A percentile compares a stretch with the other conserved stretches of the same genome.
Evolutionary conservation across 116 monocot species (phyloP).

Genomic region (Dioscorea cayenensis): DNA sequence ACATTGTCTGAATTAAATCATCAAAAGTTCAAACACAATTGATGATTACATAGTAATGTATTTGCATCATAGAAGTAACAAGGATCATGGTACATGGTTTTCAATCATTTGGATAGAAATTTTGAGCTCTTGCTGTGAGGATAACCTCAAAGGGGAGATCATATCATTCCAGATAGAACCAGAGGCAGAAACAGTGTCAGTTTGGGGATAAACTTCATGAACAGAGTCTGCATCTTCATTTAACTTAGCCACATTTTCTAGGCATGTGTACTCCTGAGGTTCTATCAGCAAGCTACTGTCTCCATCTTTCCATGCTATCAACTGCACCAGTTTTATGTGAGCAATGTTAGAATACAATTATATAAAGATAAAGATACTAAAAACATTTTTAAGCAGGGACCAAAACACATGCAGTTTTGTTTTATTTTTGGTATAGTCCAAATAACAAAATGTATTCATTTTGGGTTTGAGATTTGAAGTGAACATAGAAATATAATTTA

Average conservation of each 20-base stretch:
- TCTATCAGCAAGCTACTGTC: constrained; percentile 58
- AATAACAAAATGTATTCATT: no score
- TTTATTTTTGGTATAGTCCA: no score
- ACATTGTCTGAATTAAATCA: no score
- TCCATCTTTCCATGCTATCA: constrained; percentile 84
- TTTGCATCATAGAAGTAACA: no score
- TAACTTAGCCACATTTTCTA: constrained; percentile 42
- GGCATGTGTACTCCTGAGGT: constrained; percentile 33
- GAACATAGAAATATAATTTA: no score
- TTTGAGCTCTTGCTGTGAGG: constrained; percentile 46
- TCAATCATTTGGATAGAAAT: constrained; percentile 28
- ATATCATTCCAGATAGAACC: constrained; percentile 45
- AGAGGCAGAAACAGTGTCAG: constrained; percentile 5
- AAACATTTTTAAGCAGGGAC: no score
- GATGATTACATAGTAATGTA: not conserved
- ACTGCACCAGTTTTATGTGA: constrained; percentile 23
- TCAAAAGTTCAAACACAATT: not conserved
- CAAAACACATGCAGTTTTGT: no score
- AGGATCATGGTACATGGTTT: constrained; percentile 11
- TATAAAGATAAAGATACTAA: not conserved
- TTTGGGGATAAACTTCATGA: constrained; percentile 44
- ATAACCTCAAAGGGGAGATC: constrained; percentile 27
- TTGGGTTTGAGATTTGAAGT: no score
- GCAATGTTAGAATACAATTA: not conserved
- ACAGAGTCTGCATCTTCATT: constrained; percentile 68